A percentile compares a stretch with the other conserved stretches of the same genome.
phyloP scores from a whole-genome alignment of 2,329 filamentous ascomycete species.

The Elsinoe necatrix region DNA sequence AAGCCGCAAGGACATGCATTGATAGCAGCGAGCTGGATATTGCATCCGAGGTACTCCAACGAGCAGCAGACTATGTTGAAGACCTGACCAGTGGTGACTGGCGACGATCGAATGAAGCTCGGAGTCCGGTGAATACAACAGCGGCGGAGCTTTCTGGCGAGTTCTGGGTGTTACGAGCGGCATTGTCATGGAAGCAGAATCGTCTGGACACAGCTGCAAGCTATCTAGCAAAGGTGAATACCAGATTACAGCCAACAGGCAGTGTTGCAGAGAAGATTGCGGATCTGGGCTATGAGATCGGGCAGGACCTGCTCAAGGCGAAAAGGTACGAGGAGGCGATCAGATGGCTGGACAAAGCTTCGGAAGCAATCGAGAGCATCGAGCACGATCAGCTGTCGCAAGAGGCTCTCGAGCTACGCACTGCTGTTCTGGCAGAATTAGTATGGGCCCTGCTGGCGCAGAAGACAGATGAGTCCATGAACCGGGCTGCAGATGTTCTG shows the following conservation, averaged over 20 bases:
- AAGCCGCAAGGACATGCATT: constrained; percentile 55
- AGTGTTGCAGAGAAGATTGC: constrained; percentile 53
- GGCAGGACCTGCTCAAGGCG: constrained; percentile 48
- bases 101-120: constrained; percentile 19
- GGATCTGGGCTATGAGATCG: constrained; percentile 65
- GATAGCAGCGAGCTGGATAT: constrained; percentile 49
- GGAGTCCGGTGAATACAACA: constrained; percentile 23
- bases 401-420: constrained; percentile 54
- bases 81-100: constrained; percentile 23
- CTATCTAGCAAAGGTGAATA: constrained; percentile 55
- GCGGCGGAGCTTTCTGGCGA: constrained; percentile 44
- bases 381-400: constrained; percentile 49
- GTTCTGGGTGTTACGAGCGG: constrained; percentile 58
- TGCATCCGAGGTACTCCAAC: constrained; percentile 55
- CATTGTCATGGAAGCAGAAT: constrained; percentile 66
- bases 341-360: constrained; percentile 67
- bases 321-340: constrained; percentile 48
- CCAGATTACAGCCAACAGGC: neutral
- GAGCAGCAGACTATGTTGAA: constrained; percentile 46
- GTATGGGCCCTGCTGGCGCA: constrained; percentile 19
- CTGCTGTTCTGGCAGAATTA: constrained; percentile 55
- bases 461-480: constrained; percentile 31
- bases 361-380: constrained; percentile 49
- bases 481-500: constrained; percentile 51
- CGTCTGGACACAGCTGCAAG: constrained; percentile 69